Evolutionary conservation across 1,139 yeast species (phyloP).

Genomic region (Suhomyces anneliseae): DNA sequence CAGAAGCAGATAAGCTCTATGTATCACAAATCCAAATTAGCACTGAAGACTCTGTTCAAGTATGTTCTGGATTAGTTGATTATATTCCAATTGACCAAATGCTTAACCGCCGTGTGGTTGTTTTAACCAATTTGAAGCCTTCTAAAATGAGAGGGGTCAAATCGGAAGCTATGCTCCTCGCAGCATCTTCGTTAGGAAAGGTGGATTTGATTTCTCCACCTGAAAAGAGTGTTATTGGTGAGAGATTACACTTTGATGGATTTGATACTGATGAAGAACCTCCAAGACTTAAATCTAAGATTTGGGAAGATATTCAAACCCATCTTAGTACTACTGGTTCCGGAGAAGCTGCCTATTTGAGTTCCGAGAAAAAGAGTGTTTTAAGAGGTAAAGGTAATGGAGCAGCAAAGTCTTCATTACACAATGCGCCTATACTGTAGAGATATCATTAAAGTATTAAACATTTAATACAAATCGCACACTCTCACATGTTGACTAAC

Average conservation of each 20-base stretch:
- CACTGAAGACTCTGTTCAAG: slow-evolving; percentile 32
- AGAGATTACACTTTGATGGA: slow-evolving; percentile 28
- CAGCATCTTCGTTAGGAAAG: slow-evolving; percentile 33
- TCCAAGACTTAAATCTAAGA: slow-evolving; percentile 32
- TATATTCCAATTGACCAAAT: slow-evolving; percentile 76
- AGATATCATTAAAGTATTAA: neutral
- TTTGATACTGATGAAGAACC: slow-evolving; percentile 18
- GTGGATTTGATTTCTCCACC: slow-evolving; percentile 31
- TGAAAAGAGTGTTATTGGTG: slow-evolving; percentile 25
- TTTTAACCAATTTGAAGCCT: slow-evolving; percentile 86
- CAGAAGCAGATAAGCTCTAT: slow-evolving; percentile 53
- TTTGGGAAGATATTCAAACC: slow-evolving; percentile 34
- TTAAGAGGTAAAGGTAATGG: slow-evolving; percentile 7
- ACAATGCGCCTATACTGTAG: slow-evolving; percentile 1
- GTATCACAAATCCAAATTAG: slow-evolving; percentile 46
- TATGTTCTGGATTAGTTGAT: slow-evolving; percentile 63
- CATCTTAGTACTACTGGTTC: slow-evolving; percentile 28
- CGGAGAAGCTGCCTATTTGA: slow-evolving; percentile 24
- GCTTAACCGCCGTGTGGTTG: slow-evolving; percentile 80
- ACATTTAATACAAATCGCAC: too few species aligned
- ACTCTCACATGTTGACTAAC: neutral
- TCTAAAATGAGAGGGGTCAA: slow-evolving; percentile 87
- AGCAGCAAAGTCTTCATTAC: slow-evolving; percentile 5
- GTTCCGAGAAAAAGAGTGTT: slow-evolving; percentile 11
- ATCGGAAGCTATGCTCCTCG: slow-evolving; percentile 61